A percentile compares a stretch with the other conserved stretches of the same genome.
Conservation (phyloP, 176 grass and related monocot genomes). For the bread wheat (Triticum aestivum) region IWGSC_CS_RefSeq_v2.1 NC_057802.1:25520906-25521405, state of each 20-base stretch:
- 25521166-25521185: not conserved
- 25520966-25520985: not conserved
- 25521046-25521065: not conserved
- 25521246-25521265: not conserved
- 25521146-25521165: not conserved
- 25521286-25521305: not conserved
- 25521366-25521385: not conserved
- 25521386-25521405: not conserved
- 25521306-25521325: not conserved
- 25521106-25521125: not conserved
- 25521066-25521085: not conserved
- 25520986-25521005: not conserved
- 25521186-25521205: not conserved
- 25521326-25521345: not conserved
- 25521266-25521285: not conserved
- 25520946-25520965: not conserved
- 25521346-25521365: not conserved
- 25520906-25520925: constrained; percentile 36
- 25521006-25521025: not conserved
- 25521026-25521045: not conserved
- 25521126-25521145: not conserved
- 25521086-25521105: not conserved
- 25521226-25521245: not conserved
- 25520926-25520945: not conserved
- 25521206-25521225: not conserved